Evolutionary conservation across 495 filamentous ascomycete species (phyloP), one percentile per base, ranked within the genome.

Genomic region (Letharia lupina): DNA sequence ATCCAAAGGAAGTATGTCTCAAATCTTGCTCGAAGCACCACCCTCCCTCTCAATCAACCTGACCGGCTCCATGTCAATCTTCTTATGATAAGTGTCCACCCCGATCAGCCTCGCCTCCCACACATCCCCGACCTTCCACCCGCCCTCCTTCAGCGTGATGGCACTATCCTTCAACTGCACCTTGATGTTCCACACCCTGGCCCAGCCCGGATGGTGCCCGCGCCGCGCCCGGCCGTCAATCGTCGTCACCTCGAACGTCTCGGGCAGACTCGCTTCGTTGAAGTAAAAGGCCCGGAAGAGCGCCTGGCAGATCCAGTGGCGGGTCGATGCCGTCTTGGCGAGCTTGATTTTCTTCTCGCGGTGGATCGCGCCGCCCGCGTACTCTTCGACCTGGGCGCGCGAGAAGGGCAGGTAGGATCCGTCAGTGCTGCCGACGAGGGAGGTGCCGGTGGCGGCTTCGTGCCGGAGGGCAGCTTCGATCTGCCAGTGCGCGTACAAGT

Each of bases 401-500:
- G 79, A 79, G 75, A 91, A 95, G 7, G 90, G 89, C 18, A 94
- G 80, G 69, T 78, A 80, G 31, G 68, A 66, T 18, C 77, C 70
- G n/a, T 70, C 61, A 4, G 62, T 71, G 42, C 69, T 73, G 35
- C 78, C 81, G 47, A 83, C 72, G 45, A 90, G 80, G 33, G 75
- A 79, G 7, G 76, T 70, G 16, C 84, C 84, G 10, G 79, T 78
- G 42, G 78, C 75, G 28, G 80, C 76, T 77, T 94, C 91, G 72
- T 89, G 83, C 11, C 86, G 81, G 48, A 98, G 73, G 0, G 88
- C 88, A 0, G 91, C 86, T 74, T 95, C 87, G 68, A 98, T 91
- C 70, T 98, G 93, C 82, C 91, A 97, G 74, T 96, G 92, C 1
- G 84, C 80, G n/a, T 97, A 77, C 67, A 98, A 75, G 74, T 98